Conservation (phyloP, 2,329 filamentous ascomycete species). For the Sporothrix pseudoabietina region DNA sequence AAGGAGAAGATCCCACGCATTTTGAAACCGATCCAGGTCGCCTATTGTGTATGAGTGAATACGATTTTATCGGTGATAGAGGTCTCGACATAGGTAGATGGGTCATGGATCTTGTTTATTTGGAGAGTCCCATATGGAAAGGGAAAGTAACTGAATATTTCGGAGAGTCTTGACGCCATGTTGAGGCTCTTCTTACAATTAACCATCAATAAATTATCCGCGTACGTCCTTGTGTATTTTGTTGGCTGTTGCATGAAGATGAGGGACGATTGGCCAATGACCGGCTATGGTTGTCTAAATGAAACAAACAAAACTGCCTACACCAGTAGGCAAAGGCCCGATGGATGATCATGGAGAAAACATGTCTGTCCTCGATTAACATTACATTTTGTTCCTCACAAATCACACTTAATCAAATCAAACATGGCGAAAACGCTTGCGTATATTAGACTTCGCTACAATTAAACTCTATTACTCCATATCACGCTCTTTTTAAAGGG, state of each 20-base stretch:
- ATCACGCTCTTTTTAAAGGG: not conserved
- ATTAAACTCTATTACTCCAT: conserved; percentile 6
- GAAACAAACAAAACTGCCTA: not conserved
- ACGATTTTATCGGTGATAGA: no score
- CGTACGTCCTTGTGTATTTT: no score
- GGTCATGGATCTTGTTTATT: not conserved
- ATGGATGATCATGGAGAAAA: not conserved
- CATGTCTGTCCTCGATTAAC: not conserved
- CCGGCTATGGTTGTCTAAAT: not conserved
- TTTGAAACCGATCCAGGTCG: no score
- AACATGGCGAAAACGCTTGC: not conserved
- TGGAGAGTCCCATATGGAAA: not conserved
- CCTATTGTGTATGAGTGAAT: no score
- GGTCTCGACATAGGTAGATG: not conserved
- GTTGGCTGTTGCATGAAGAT: not conserved
- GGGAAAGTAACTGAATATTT: not conserved
- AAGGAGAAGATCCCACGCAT: not conserved
- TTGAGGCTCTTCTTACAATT: no score
- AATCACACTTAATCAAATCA: not conserved
- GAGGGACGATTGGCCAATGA: not conserved
- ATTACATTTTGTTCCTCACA: not conserved
- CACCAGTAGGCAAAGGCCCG: not conserved
- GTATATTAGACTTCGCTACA: not conserved
- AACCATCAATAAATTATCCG: no score
- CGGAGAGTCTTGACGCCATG: not conserved